Evolutionary conservation across 345 rosid species (phyloP).

Genomic region (Noccaea caerulescens): DNA sequence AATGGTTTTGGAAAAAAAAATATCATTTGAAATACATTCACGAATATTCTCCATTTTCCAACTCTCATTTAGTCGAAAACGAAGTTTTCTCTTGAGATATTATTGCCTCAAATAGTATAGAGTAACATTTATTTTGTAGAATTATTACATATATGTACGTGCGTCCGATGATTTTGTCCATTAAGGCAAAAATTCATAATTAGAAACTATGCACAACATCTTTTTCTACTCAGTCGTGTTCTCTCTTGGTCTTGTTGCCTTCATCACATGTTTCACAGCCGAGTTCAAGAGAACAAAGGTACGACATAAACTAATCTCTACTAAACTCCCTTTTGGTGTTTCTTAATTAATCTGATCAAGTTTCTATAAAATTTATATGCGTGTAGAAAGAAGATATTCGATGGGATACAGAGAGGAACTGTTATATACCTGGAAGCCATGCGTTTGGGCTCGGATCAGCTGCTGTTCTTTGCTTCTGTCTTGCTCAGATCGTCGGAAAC

Average conservation of each 20-base stretch:
- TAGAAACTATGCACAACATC: conserved; percentile 33
- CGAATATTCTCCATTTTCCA: conserved; percentile 2
- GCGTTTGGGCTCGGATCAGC: conserved; percentile 61
- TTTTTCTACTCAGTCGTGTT: conserved; percentile 28
- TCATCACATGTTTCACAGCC: conserved; percentile 61
- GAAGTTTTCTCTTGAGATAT: not conserved
- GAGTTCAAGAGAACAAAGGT: conserved; percentile 76
- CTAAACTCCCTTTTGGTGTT: not conserved
- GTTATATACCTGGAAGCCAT: conserved; percentile 57
- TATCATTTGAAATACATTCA: conserved; percentile 20
- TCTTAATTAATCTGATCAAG: not conserved
- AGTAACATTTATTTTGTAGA: conserved; percentile 14
- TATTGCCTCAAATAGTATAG: too few relatives aligned
- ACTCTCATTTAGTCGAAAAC: conserved; percentile 8
- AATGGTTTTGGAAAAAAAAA: not conserved
- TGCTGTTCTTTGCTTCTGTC: conserved; percentile 53
- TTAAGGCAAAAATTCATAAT: conserved; percentile 11
- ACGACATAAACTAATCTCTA: not conserved
- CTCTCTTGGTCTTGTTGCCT: conserved; percentile 56
- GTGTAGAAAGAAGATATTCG: conserved; percentile 62
- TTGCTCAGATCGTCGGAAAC: conserved; percentile 65
- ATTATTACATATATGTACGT: conserved; percentile 5
- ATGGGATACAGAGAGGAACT: conserved; percentile 58
- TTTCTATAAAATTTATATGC: conserved; percentile 7
- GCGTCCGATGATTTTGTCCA: conserved; percentile 19